Conservation (phyloP, 2,329 filamentous ascomycete genomes). For the Pseudogymnoascus sp. region DNA sequence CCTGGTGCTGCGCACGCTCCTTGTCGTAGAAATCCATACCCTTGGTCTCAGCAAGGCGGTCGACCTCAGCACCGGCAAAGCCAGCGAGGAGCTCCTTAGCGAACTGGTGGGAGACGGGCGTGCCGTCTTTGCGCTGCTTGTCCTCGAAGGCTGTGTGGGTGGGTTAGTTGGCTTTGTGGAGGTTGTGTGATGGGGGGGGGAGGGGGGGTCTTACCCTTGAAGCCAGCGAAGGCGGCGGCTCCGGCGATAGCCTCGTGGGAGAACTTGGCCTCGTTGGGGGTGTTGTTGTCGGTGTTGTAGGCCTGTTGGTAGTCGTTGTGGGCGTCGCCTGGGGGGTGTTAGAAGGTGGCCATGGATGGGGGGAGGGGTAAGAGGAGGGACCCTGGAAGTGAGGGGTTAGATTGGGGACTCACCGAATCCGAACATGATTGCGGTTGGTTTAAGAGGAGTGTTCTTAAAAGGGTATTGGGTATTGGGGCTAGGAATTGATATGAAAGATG, state of each 20-base stretch:
- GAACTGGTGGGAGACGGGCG: conserved; percentile 61
- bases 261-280: conserved; percentile 48
- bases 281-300: conserved; percentile 26
- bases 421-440: conserved; percentile 6
- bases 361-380: too few relatives aligned
- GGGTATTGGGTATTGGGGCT: background rate
- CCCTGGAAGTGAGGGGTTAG: background rate
- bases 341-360: background rate
- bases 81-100: conserved; percentile 71
- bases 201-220: conserved; percentile 43
- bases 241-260: conserved; percentile 68
- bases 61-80: conserved; percentile 64
- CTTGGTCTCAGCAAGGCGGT: conserved; percentile 66
- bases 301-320: conserved; percentile 36
- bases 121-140: conserved; percentile 60
- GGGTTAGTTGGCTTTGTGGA: background rate
- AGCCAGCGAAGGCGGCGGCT: conserved; percentile 67
- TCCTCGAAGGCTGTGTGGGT: conserved; percentile 51
- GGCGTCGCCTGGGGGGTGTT: conserved; percentile 30
- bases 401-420: background rate
- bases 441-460: background rate
- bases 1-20: conserved; percentile 49
- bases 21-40: conserved; percentile 51
- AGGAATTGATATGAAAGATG: background rate
- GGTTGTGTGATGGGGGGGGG: background rate